These are phyloP conservation scores for Cercospora sp. DNA, from an alignment of 2,329 filamentous ascomycete species.

Conservation along the genomic window DNA sequence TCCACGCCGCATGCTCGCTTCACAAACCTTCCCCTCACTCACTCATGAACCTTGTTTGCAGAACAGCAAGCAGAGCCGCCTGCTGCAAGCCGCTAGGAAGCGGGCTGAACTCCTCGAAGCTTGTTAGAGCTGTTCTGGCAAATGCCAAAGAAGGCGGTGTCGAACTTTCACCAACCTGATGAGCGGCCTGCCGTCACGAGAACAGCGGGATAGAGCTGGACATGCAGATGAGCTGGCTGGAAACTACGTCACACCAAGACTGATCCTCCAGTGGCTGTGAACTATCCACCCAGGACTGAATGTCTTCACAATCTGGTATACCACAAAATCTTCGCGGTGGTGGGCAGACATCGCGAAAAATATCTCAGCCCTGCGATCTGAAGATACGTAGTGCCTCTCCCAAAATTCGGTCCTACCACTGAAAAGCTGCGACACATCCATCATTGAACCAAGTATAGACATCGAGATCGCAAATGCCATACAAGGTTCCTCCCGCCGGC, in stretches of 20 bases:
- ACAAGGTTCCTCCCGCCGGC: not conserved
- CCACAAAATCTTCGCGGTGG: not conserved
- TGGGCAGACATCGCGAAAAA: not conserved
- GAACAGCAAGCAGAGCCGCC: conserved; percentile 13
- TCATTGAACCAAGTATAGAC: not conserved
- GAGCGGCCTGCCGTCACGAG: conserved; percentile 1
- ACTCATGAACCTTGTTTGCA: conserved; percentile 11
- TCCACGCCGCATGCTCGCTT: conserved; percentile 11
- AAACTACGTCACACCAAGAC: conserved; percentile 5
- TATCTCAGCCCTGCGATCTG: not conserved
- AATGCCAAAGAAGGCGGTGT: conserved; percentile 6
- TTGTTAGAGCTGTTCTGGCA: not conserved
- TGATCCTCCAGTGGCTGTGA: not conserved
- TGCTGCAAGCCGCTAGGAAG: not conserved
- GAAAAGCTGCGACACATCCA: not conserved
- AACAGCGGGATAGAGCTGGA: not conserved
- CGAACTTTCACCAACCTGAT: not conserved
- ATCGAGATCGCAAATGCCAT: not conserved
- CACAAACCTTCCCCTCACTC: conserved; percentile 16
- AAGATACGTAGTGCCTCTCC: not conserved
- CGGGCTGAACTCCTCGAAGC: conserved; percentile 9
- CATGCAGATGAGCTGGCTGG: conserved; percentile 1
- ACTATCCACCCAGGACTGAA: not conserved
- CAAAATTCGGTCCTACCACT: not conserved
- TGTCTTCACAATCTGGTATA: not conserved